phyloP scores from a whole-genome alignment of 345 rosid species.

The Pistacia atlantica region DNA sequence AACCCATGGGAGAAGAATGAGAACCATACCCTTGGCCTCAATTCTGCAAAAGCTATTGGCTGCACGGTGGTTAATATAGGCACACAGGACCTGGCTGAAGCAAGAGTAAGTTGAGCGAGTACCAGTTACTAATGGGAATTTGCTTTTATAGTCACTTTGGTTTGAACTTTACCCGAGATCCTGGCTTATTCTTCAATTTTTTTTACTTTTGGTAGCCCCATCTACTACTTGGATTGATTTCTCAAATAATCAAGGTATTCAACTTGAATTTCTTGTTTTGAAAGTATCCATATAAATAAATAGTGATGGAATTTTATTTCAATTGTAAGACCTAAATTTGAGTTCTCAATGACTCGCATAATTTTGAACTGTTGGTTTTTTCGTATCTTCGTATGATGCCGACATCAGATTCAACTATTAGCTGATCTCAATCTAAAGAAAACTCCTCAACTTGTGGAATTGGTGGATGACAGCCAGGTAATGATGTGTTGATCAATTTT shows the following conservation, averaged over 20 bases:
- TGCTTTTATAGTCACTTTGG: conserved; percentile 12
- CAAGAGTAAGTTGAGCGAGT: conserved; percentile 62
- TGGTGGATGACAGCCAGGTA: conserved; percentile 85
- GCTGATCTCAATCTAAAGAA: conserved; percentile 94
- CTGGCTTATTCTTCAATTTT: conserved; percentile 17
- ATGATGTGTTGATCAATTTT: conserved; percentile 6
- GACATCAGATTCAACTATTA: conserved; percentile 82
- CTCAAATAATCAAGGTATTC: conserved; percentile 92
- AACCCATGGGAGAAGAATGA: conserved; percentile 99
- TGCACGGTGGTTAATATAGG: conserved; percentile 99
- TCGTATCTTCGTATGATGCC: conserved; percentile 26
- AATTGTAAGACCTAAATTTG: neutral
- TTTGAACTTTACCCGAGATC: conserved; percentile 18
- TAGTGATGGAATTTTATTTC: conserved; percentile 1
- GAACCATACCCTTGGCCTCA: conserved; percentile 94
- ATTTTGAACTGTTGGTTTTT: neutral
- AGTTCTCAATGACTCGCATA: neutral
- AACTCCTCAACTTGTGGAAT: conserved; percentile 90
- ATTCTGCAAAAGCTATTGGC: conserved; percentile 98
- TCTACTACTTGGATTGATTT: conserved; percentile 92
- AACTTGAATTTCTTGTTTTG: conserved; percentile 11
- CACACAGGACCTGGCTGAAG: conserved; percentile 90
- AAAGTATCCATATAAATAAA: neutral
- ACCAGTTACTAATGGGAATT: neutral
- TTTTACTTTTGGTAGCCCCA: conserved; percentile 63